Evolutionary conservation across 352 stramenopile species (phyloP), one percentile per base, ranked within the genome.

Genomic region (Thraustochytrium sp.): DNA sequence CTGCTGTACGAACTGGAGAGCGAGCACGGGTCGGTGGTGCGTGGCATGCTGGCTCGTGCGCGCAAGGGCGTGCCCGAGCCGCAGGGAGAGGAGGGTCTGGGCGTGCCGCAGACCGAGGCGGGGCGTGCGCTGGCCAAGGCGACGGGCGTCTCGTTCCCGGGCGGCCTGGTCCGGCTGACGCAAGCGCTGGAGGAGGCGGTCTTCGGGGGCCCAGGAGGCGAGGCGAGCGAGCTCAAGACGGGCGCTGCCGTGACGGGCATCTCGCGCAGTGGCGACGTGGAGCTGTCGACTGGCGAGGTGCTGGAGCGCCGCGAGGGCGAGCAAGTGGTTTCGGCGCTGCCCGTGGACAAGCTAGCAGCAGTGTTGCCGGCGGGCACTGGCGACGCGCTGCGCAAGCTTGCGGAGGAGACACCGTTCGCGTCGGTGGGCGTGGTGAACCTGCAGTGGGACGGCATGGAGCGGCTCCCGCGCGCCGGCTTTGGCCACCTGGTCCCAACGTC

Each of bases 401-500:
- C 31, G 51, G 3, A 21, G 8, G 36, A 63, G 23, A 80, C 44
- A 92, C 93, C 90, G 64, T 96, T 91, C 40, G 90, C 93, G 42
- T 88, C 90, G 31, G 93, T 96, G 88, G 91, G 86, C 31, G 93
- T 93, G 76, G 88, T 95, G 18, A 92, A 94, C 64, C 86, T 95
- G 13, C 90, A 23, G 29, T 80, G 40, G 26, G 42, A 80, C 4
- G 44, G 11, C 89, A 18, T 96, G 90, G 82, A 88, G 23, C 86
- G 93, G 82, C 85, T 94, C 37, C 49, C 85, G 64, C 90, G 82
- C 11, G 87, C 91, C n/a, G 92, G 92, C 46, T 96, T 96, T 75
- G 92, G 92, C 23, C 94, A 96, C 62, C 88, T 96, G 54, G 88
- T 96, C 23, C 92, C 92, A 2, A 90, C 87, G 18, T 88, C 85